These are phyloP conservation scores for Citrullus amarus DNA, from an alignment of 306 rosid genomes.

Conservation along the genomic window DNA sequence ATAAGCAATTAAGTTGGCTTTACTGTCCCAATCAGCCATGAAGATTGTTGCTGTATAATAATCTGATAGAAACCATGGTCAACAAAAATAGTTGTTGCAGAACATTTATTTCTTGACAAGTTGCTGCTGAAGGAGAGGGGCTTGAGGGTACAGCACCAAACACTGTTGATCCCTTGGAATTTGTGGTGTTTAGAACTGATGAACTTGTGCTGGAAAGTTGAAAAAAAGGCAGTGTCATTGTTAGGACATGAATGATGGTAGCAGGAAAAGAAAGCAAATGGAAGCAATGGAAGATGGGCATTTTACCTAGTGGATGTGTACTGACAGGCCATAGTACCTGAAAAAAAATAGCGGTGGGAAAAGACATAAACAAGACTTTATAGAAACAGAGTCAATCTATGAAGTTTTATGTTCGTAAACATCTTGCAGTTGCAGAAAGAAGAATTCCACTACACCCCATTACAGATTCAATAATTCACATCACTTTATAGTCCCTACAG, in stretches of 20 bases:
- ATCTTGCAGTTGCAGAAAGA: neutral
- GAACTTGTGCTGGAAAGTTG: slow-evolving; percentile 12
- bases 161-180: slow-evolving; percentile 10
- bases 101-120: neutral
- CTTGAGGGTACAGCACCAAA: slow-evolving; percentile 14
- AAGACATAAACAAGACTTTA: neutral
- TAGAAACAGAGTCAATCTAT: neutral
- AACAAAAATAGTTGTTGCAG: neutral
- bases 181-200: slow-evolving; percentile 9
- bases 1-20: neutral
- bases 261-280: neutral
- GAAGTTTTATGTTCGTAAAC: neutral
- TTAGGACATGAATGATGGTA: neutral
- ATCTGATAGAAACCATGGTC: neutral
- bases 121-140: slow-evolving; percentile 11
- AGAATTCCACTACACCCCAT: slow-evolving; percentile 4
- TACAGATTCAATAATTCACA: slow-evolving; percentile 5
- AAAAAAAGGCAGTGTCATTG: neutral
- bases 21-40: neutral
- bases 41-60: neutral
- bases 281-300: neutral
- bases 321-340: slow-evolving; percentile 14
- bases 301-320: slow-evolving; percentile 13
- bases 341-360: neutral
- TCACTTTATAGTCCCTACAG: slow-evolving; percentile 4